Evolutionary conservation across 768 basidiomycete species (phyloP).

Genomic region (Mycena indigotica): DNA sequence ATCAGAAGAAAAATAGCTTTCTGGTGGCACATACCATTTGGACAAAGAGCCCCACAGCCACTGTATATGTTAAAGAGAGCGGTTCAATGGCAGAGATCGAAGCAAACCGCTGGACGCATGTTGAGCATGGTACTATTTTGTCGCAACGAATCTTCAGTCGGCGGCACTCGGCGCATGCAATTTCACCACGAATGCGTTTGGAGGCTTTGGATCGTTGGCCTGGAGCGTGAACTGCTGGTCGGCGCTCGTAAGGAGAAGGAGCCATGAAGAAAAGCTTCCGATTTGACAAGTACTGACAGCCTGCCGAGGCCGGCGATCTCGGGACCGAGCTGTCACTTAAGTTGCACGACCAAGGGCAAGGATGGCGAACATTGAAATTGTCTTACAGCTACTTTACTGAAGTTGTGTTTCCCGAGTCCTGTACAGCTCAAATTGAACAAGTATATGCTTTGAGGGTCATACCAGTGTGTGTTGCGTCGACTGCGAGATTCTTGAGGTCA

Average conservation of each 20-base stretch:
- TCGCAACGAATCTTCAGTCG: constrained; percentile 40
- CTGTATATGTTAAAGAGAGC: constrained; percentile 5
- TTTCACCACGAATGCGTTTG: neutral
- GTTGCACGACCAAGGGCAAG: too few relatives aligned
- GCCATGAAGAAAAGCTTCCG: neutral
- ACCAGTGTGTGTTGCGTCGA: too few relatives aligned
- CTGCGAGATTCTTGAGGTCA: too few relatives aligned
- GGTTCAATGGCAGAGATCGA: neutral
- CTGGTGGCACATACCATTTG: constrained; percentile 46
- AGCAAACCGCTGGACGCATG: constrained; percentile 48
- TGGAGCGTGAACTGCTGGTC: neutral
- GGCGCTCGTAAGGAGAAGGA: neutral
- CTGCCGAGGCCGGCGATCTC: too few relatives aligned
- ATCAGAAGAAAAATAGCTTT: neutral
- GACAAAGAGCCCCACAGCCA: constrained; percentile 52
- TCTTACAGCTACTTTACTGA: too few relatives aligned
- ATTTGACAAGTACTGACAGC: too few relatives aligned
- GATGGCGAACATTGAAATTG: too few relatives aligned
- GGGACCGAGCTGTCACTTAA: too few relatives aligned
- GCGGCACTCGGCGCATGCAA: constrained; percentile 29
- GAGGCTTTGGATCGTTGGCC: neutral
- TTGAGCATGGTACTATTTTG: constrained; percentile 42
- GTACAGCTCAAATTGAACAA: too few relatives aligned
- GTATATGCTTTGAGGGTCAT: too few relatives aligned
- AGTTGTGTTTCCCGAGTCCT: too few relatives aligned